These are phyloP conservation scores for Aechmea fasciata DNA, from an alignment of 176 grass and related monocot species.

Conservation along the genomic window DNA sequence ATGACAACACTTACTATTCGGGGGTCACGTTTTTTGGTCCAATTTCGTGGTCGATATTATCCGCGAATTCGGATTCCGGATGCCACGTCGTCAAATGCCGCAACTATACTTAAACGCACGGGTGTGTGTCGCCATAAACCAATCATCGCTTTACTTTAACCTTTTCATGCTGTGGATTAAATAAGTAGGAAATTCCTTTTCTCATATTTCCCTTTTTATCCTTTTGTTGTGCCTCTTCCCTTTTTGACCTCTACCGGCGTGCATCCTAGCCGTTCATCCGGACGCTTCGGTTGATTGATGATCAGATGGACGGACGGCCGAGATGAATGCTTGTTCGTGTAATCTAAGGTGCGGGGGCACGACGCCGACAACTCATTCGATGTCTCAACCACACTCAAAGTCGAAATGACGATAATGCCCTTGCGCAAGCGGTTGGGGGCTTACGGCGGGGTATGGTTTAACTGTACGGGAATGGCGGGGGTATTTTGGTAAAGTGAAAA, in stretches of 20 bases:
- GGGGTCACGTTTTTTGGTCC: neutral
- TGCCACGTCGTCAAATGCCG: neutral
- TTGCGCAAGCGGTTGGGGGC: neutral
- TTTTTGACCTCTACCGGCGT: neutral
- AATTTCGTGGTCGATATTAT: neutral
- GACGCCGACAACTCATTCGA: conserved; percentile 3
- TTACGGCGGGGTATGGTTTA: neutral
- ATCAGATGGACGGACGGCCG: neutral
- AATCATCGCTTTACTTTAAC: neutral
- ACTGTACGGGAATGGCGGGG: neutral
- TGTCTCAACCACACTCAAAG: neutral
- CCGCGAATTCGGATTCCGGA: too few species aligned
- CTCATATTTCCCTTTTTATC: neutral
- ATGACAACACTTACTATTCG: too few species aligned
- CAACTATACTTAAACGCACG: neutral
- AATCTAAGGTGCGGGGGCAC: neutral
- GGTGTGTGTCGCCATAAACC: neutral
- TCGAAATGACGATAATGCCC: neutral
- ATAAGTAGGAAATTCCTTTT: neutral
- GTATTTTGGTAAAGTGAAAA: neutral
- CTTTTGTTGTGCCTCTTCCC: neutral
- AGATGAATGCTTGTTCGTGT: neutral
- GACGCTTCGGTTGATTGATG: neutral
- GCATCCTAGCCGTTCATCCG: neutral
- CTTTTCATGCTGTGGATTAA: neutral